Evolutionary conservation across 2,329 filamentous ascomycete genomes (phyloP).

Genomic region (Huntiella moniliformis): DNA sequence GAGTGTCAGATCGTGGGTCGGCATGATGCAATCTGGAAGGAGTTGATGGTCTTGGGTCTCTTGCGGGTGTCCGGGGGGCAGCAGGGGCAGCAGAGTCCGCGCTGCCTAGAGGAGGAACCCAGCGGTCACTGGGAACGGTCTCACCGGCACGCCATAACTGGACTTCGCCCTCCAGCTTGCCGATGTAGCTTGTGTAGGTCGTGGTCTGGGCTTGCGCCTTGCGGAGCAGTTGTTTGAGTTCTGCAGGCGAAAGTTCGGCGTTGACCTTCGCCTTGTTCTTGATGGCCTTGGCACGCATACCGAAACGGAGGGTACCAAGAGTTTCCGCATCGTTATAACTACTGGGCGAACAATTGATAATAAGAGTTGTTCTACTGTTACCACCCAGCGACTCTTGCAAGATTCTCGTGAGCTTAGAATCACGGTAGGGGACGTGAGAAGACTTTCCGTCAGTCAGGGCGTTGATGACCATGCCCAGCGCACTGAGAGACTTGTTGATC

Average conservation of each 20-base stretch:
- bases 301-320: slow-evolving; percentile 76
- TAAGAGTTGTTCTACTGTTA: slow-evolving; percentile 94
- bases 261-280: slow-evolving; percentile 99
- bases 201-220: slow-evolving; percentile 82
- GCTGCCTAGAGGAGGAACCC: slow-evolving; percentile 42
- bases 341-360: slow-evolving; percentile 97
- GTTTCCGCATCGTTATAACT: slow-evolving; percentile 97
- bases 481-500: slow-evolving; percentile 99
- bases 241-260: slow-evolving; percentile 83
- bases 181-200: slow-evolving; percentile 74
- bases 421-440: slow-evolving; percentile 85
- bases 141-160: slow-evolving; percentile 78
- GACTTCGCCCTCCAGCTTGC: slow-evolving; percentile 67
- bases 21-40: slow-evolving; percentile 21
- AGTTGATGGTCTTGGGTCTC: slow-evolving; percentile 31
- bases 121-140: slow-evolving; percentile 69
- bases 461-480: slow-evolving; percentile 98
- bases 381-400: slow-evolving; percentile 92
- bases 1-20: slow-evolving; percentile 45
- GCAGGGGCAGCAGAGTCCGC: slow-evolving; percentile 16
- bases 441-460: slow-evolving; percentile 93
- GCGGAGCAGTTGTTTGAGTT: slow-evolving; percentile 82
- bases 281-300: slow-evolving; percentile 92
- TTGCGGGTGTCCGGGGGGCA: slow-evolving; percentile 22
- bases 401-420: slow-evolving; percentile 94